Conservation (phyloP, 768 basidiomycete species). For the Exidia glandulosa region DNA sequence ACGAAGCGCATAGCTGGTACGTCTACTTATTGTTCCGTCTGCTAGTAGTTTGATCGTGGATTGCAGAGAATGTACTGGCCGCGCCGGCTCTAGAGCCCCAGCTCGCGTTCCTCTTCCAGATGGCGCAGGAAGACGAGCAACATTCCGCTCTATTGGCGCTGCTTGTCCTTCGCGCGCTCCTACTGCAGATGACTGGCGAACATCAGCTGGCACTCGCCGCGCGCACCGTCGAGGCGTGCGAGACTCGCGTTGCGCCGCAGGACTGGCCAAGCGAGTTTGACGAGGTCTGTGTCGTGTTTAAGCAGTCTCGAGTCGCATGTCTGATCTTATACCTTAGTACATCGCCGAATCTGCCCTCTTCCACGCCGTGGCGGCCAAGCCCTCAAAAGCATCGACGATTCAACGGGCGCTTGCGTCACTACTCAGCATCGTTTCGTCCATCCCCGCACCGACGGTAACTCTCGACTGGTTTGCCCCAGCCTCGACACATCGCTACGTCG, state of each 20-base stretch:
- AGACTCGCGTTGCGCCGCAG: conserved; percentile 12
- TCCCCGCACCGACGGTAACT: conserved; percentile 15
- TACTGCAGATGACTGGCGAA: conserved; percentile 44
- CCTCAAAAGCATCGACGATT: conserved; percentile 44
- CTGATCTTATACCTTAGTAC: conserved; percentile 24
- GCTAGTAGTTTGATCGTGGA: neutral
- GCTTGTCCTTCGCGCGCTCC: conserved; percentile 50
- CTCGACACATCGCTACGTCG: conserved; percentile 35
- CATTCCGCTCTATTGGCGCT: conserved; percentile 48
- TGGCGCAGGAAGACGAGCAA: conserved; percentile 36
- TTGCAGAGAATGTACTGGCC: conserved; percentile 50
- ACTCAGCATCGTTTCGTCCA: conserved; percentile 37
- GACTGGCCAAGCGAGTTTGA: neutral
- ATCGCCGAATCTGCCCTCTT: conserved; percentile 34
- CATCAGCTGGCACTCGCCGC: conserved; percentile 46
- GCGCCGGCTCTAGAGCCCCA: conserved; percentile 36
- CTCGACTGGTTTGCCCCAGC: conserved; percentile 42
- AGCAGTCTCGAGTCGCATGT: neutral
- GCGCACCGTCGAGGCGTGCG: conserved; percentile 35
- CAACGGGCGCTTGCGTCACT: conserved; percentile 47
- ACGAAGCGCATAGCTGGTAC: conserved; percentile 57
- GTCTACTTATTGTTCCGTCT: conserved; percentile 6
- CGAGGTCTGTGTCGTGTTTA: conserved; percentile 11
- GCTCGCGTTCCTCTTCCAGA: conserved; percentile 38
- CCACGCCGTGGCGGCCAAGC: conserved; percentile 44